A percentile compares a stretch with the other conserved stretches of the same genome.
These are phyloP conservation scores for Schizosaccharomyces cryophilus DNA, from an alignment of 805 yeast species.

Conservation along the genomic window DNA sequence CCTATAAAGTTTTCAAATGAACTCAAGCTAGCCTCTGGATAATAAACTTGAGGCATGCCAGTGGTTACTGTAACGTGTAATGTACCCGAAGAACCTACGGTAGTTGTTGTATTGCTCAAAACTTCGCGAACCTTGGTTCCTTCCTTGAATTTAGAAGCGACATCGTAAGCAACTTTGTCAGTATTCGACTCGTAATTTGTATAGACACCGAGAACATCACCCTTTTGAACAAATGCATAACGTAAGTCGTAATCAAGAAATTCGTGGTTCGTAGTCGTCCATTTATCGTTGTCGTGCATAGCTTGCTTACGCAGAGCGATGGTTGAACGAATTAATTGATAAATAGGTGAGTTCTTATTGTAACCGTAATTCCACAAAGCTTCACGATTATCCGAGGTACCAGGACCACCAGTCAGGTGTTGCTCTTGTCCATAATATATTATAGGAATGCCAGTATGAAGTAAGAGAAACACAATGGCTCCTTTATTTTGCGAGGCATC, in stretches of 20 bases:
- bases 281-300: background rate
- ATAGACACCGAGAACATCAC: background rate
- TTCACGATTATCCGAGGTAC: slow-evolving; percentile 5
- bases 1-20: background rate
- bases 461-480: background rate
- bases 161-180: background rate
- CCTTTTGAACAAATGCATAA: background rate
- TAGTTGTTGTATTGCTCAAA: background rate
- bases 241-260: background rate
- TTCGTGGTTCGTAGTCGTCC: background rate
- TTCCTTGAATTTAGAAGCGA: background rate
- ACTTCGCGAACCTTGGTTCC: background rate
- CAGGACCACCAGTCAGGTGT: slow-evolving; percentile 2
- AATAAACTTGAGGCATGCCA: background rate
- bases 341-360: background rate
- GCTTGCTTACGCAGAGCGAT: slow-evolving; percentile 2
- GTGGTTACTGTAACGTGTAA: background rate
- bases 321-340: background rate
- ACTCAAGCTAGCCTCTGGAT: background rate
- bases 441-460: slow-evolving; percentile 4
- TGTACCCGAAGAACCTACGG: background rate
- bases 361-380: slow-evolving; percentile 5
- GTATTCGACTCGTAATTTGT: background rate
- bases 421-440: slow-evolving; percentile 5
- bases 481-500: background rate